A percentile compares a stretch with the other conserved stretches of the same genome.
phyloP scores from a whole-genome alignment of 495 filamentous ascomycete species.

The Xylaria palmicola region DNA sequence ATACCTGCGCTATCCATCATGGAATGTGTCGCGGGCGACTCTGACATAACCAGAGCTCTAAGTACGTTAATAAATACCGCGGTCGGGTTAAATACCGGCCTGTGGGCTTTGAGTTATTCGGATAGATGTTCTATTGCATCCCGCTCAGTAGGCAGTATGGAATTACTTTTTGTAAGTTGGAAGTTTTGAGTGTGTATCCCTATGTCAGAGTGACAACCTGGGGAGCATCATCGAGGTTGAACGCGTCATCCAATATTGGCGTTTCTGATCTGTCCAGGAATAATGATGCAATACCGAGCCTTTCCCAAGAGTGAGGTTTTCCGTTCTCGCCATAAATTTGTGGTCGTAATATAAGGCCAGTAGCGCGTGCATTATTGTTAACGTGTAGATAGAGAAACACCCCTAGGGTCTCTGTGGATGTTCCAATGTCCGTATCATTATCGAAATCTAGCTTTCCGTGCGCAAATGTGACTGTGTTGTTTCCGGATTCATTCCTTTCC shows the following conservation, averaged over 20 bases:
- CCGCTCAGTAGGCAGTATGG: too few relatives aligned
- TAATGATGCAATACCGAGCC: not conserved
- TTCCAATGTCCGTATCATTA: not conserved
- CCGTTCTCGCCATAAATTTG: not conserved
- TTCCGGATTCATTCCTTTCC: not conserved
- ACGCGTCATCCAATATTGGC: not conserved
- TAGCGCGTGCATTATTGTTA: not conserved
- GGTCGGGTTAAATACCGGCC: too few relatives aligned
- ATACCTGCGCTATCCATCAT: too few relatives aligned
- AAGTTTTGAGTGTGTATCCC: too few relatives aligned
- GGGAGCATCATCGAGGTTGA: not conserved
- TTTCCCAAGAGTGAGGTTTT: not conserved
- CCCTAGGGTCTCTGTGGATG: not conserved
- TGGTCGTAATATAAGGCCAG: not conserved
- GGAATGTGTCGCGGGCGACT: too few relatives aligned
- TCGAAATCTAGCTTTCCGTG: not conserved
- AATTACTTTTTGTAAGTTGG: too few relatives aligned
- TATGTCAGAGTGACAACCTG: too few relatives aligned
- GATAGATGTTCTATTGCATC: too few relatives aligned
- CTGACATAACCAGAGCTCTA: too few relatives aligned
- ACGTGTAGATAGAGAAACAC: not conserved
- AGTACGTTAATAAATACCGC: too few relatives aligned
- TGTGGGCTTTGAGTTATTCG: too few relatives aligned
- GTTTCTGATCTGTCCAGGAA: not conserved
- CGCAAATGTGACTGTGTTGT: not conserved